Conservation (phyloP, 352 stramenopile species). For the Phytophthora sojae region DNA sequence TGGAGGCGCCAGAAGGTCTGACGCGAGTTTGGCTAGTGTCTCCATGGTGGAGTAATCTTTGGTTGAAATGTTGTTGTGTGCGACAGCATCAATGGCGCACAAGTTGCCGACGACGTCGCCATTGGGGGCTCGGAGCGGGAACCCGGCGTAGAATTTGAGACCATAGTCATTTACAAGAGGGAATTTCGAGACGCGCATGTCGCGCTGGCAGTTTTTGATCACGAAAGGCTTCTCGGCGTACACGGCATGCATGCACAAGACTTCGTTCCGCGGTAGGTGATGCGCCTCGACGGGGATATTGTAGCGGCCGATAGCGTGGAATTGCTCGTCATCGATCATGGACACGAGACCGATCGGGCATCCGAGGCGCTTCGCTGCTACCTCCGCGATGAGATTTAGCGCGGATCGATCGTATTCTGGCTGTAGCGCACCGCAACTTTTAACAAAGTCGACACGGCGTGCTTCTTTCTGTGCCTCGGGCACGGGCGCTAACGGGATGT, state of each 20-base stretch:
- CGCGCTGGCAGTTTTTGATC: slow-evolving; percentile 67
- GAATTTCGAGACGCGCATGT: slow-evolving; percentile 70
- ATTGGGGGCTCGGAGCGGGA: slow-evolving; percentile 55
- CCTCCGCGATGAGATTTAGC: slow-evolving; percentile 60
- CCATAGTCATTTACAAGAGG: slow-evolving; percentile 49
- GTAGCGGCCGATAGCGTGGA: slow-evolving; percentile 60
- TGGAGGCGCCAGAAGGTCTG: slow-evolving; percentile 31
- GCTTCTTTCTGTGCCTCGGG: slow-evolving; percentile 47
- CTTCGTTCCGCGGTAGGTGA: slow-evolving; percentile 52
- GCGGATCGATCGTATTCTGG: slow-evolving; percentile 55
- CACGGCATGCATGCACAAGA: slow-evolving; percentile 63
- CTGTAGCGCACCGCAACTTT: slow-evolving; percentile 51
- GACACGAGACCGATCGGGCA: slow-evolving; percentile 72
- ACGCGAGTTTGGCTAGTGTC: slow-evolving; percentile 59
- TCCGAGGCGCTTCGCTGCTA: slow-evolving; percentile 59
- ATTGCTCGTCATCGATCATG: slow-evolving; percentile 58
- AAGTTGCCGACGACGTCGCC: slow-evolving; percentile 58
- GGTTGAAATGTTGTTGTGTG: slow-evolving; percentile 64
- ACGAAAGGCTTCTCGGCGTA: slow-evolving; percentile 72
- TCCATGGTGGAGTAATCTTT: slow-evolving; percentile 78
- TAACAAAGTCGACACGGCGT: slow-evolving; percentile 52
- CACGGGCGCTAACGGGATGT: slow-evolving; percentile 57
- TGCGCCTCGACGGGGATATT: slow-evolving; percentile 39
- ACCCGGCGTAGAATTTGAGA: slow-evolving; percentile 74
- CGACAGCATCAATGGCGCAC: slow-evolving; percentile 45